Evolutionary conservation across 805 yeast genomes (phyloP).

Genomic region (Saccharomycopsis capsularis): DNA sequence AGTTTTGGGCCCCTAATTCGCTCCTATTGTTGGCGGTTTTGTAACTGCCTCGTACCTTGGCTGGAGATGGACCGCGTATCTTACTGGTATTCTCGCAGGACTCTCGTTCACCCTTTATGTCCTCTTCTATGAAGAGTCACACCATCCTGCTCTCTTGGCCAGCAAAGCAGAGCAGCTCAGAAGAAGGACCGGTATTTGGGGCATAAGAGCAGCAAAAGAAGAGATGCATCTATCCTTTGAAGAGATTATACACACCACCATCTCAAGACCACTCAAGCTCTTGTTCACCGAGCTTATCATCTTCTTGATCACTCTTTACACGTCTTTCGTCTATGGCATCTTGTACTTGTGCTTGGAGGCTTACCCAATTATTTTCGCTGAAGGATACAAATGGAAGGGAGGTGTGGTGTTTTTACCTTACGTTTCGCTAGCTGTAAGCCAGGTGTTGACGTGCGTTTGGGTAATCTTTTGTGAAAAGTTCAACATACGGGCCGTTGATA

Average conservation of each 20-base stretch:
- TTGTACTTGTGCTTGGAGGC: conserved; percentile 68
- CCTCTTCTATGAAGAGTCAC: conserved; percentile 58
- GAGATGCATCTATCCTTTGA: conserved; percentile 46
- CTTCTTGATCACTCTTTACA: conserved; percentile 60
- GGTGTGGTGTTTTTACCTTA: conserved; percentile 78
- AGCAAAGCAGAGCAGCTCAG: conserved; percentile 58
- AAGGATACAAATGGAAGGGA: conserved; percentile 52
- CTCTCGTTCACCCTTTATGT: conserved; percentile 34
- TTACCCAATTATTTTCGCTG: conserved; percentile 61
- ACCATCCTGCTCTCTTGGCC: conserved; percentile 59
- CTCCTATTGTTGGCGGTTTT: conserved; percentile 74
- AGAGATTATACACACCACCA: conserved; percentile 55
- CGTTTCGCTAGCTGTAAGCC: conserved; percentile 66
- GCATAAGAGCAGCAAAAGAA: conserved; percentile 73
- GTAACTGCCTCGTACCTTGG: conserved; percentile 54
- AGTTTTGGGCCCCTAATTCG: conserved; percentile 72
- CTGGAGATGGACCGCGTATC: conserved; percentile 80
- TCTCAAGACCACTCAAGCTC: conserved; percentile 65
- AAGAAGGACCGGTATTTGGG: conserved; percentile 72
- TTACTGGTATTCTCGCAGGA: conserved; percentile 56
- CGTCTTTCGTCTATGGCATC: conserved; percentile 75
- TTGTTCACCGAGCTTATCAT: conserved; percentile 65
- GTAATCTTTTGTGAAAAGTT: conserved; percentile 45
- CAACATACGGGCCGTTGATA: conserved; percentile 40
- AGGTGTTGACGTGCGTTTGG: conserved; percentile 50